These are phyloP conservation scores for Capronia americana DNA, from an alignment of 2,329 filamentous ascomycete species.

Conservation along the genomic window DNA sequence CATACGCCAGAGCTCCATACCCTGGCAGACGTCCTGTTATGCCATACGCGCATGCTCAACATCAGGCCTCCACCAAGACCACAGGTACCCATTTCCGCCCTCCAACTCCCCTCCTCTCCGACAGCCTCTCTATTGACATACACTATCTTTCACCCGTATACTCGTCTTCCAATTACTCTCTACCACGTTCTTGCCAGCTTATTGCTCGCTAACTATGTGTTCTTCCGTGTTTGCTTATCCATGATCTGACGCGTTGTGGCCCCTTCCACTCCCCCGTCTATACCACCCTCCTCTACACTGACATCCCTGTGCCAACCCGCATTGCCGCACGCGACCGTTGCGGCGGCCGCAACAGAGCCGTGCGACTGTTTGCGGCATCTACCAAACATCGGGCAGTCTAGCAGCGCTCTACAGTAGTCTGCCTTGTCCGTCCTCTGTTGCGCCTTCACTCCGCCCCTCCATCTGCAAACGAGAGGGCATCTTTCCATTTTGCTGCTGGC, in stretches of 20 bases:
- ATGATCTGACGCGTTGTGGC: conserved; percentile 23
- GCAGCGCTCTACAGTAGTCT: conserved; percentile 25
- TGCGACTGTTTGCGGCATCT: conserved; percentile 22
- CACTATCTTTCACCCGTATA: conserved; percentile 5
- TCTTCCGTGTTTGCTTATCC: conserved; percentile 16
- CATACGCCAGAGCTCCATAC: conserved; percentile 18
- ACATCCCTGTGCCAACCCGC: conserved; percentile 27
- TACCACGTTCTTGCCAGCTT: conserved; percentile 28
- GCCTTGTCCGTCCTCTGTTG: conserved; percentile 26
- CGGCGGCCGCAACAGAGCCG: conserved; percentile 29
- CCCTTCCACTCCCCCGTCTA: conserved; percentile 18
- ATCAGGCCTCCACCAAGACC: conserved; percentile 31
- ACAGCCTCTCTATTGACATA: conserved; percentile 19
- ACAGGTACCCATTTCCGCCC: conserved; percentile 18
- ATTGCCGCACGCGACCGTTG: conserved; percentile 34
- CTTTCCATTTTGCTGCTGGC: conserved; percentile 20
- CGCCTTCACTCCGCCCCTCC: conserved; percentile 10
- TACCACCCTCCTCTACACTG: conserved; percentile 16
- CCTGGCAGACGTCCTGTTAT: conserved; percentile 14
- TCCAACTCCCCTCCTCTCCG: conserved; percentile 25
- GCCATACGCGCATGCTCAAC: conserved; percentile 14
- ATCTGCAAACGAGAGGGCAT: conserved; percentile 5
- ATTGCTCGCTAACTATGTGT: conserved; percentile 15
- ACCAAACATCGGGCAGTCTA: conserved; percentile 14
- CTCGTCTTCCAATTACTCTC: conserved; percentile 31